Conservation (phyloP, 2,329 filamentous ascomycete genomes). For the Meredithiella fracta region DNA sequence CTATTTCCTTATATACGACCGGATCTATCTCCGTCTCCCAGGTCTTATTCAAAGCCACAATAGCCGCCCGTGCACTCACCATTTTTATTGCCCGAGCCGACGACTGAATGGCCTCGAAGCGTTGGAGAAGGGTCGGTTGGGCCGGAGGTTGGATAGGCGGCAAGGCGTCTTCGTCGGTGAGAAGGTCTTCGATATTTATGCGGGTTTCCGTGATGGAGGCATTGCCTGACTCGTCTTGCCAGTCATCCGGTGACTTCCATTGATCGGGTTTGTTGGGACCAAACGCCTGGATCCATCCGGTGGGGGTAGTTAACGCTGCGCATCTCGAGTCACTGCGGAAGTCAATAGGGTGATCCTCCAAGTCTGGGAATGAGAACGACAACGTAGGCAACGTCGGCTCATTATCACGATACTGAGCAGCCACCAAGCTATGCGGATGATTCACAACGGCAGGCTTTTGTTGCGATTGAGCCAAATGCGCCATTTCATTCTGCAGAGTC, state of each 20-base stretch:
- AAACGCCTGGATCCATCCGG: slow-evolving; percentile 11
- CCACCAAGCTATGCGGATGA: background rate
- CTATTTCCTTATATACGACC: slow-evolving; percentile 32
- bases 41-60: slow-evolving; percentile 37
- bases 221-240: slow-evolving; percentile 19
- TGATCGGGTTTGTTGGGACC: slow-evolving; percentile 8
- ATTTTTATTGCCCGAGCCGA: slow-evolving; percentile 39
- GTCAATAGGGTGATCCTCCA: slow-evolving; percentile 8
- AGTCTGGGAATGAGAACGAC: background rate
- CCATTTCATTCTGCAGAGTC: slow-evolving; percentile 7
- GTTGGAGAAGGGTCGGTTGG: slow-evolving; percentile 17
- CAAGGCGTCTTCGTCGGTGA: slow-evolving; percentile 7
- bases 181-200: slow-evolving; percentile 10
- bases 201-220: background rate
- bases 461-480: background rate
- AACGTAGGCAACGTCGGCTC: background rate
- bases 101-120: slow-evolving; percentile 28
- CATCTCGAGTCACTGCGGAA: background rate
- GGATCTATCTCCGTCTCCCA: slow-evolving; percentile 30
- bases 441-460: background rate
- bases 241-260: slow-evolving; percentile 24
- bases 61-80: slow-evolving; percentile 33
- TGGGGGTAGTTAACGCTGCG: background rate
- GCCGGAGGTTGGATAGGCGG: slow-evolving; percentile 16
- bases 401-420: background rate